Evolutionary conservation across 345 rosid genomes (phyloP), one percentile per base, ranked within the genome.

Genomic region (Eucalyptus pumila): DNA sequence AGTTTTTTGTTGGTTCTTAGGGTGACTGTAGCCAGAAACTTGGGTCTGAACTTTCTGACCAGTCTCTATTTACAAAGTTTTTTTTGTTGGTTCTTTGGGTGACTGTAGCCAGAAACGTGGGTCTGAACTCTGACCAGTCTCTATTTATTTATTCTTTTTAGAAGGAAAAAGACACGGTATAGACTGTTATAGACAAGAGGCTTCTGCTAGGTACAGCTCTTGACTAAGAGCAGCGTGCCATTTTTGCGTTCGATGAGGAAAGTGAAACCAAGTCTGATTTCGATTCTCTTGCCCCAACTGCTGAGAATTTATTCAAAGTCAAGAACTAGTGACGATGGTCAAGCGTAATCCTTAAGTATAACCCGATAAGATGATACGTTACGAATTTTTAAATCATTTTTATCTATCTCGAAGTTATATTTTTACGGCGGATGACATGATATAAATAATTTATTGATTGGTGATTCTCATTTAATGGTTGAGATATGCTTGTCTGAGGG

Each of bases 171-270:
- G 76, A 65, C 76, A n/a, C 9, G 76, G 76, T 0, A 15, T 14
- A 65, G 0, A 65, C 19, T 65, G 40, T 6, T 0, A n/a, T n/a
- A n/a, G 40, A 15, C 0, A 5, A 6, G 45, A 76, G 83, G 47
- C 83, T 76, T 76, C 27, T 37, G 47, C 47, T 76, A 11, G 15
- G 24, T 27, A 1, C 81, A 40, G 26, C 42, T 40, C 37, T n/a
- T 65, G 40, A n/a, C 76, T 17, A 65, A 6, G 21, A 15, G 40
- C 11, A 65, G 21, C 9, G 76, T 65, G 40, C 40, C 40, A 65
- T 4, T 34, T n/a, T 32, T 0, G 40, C 5, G 11, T 6, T 5
- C 47, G 85, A 40, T 11, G 85, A 23, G 47, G 85, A 40, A 47
- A 47, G 48, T 47, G 48, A 47, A 21, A 76, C 85, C 1, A 76